A percentile compares a stretch with the other conserved stretches of the same genome.
phyloP scores from a whole-genome alignment of 768 basidiomycete species.

The Dentipellis sp. region DNA sequence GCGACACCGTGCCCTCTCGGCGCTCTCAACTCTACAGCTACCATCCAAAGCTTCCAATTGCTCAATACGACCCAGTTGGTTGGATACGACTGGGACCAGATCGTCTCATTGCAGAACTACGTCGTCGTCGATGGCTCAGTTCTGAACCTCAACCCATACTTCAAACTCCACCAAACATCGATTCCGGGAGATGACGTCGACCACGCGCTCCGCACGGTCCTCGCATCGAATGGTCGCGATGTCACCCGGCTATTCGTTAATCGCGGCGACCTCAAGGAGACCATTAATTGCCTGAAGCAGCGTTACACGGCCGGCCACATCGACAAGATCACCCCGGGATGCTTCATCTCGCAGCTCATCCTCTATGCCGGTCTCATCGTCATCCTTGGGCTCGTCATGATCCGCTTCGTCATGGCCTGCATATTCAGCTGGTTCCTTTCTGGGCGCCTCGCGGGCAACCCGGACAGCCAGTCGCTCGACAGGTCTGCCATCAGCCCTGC shows the following conservation, averaged over 20 bases:
- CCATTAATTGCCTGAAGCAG: constrained; percentile 72
- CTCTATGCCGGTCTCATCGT: constrained; percentile 87
- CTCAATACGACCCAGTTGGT: constrained; percentile 57
- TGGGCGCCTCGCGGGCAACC: constrained; percentile 67
- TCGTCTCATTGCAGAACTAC: constrained; percentile 60
- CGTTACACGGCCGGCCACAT: constrained; percentile 93
- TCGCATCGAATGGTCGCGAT: constrained; percentile 69
- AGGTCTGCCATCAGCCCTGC: constrained; percentile 87
- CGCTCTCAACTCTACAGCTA: constrained; percentile 43
- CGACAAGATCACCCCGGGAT: constrained; percentile 94
- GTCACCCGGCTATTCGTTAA: constrained; percentile 83
- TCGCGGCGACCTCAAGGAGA: constrained; percentile 49
- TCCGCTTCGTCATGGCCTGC: constrained; percentile 94
- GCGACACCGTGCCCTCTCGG: constrained; percentile 59
- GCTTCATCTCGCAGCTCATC: constrained; percentile 83
- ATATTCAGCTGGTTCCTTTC: constrained; percentile 97
- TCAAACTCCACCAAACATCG: constrained; percentile 57
- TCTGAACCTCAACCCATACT: constrained; percentile 86
- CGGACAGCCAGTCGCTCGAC: constrained; percentile 60
- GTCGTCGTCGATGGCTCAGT: constrained; percentile 91
- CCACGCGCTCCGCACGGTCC: constrained; percentile 66
- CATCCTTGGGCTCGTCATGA: constrained; percentile 83
- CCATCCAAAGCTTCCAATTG: constrained; percentile 53
- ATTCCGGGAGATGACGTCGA: constrained; percentile 75
- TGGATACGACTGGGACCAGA: constrained; percentile 90